Percentiles rank a stretch among this genome's conserved stretches.
These are phyloP conservation scores for Diplogelasinospora grovesii DNA, from an alignment of 495 filamentous ascomycete genomes.

Conservation along the genomic window DNA sequence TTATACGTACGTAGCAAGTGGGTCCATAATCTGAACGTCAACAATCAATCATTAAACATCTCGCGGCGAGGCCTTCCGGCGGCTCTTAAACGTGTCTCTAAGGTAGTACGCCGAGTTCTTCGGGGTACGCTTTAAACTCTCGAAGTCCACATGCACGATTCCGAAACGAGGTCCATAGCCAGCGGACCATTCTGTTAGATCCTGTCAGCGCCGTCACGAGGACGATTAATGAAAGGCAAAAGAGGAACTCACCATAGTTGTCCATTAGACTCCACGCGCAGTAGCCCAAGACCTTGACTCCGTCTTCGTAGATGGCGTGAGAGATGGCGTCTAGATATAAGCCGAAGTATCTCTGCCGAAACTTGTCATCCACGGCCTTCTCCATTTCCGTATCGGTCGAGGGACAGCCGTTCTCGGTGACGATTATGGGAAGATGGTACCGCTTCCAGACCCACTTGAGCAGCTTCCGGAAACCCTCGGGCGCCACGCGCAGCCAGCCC, in stretches of 20 bases:
- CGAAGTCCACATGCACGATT: conserved; percentile 72
- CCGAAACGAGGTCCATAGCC: conserved; percentile 78
- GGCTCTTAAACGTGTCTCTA: too few species aligned
- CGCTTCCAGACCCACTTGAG: conserved; percentile 74
- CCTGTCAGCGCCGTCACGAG: too few species aligned
- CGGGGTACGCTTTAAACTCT: too few species aligned
- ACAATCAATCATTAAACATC: too few species aligned
- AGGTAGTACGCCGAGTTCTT: too few species aligned
- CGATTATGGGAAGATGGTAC: conserved; percentile 66
- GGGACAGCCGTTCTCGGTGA: conserved; percentile 76
- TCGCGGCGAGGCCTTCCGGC: too few species aligned
- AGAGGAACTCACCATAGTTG: too few species aligned
- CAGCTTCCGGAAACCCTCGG: conserved; percentile 67
- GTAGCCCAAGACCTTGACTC: conserved; percentile 65
- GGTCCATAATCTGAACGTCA: too few species aligned
- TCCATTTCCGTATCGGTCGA: conserved; percentile 68
- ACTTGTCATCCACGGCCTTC: conserved; percentile 65
- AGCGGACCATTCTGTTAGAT: conserved; percentile 61
- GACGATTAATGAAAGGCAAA: too few species aligned
- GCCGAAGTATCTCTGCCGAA: conserved; percentile 66
- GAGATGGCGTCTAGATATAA: conserved; percentile 68
- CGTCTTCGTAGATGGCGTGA: conserved; percentile 57
- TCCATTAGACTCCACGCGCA: conserved; percentile 80
- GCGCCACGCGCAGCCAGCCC: conserved; percentile 65
- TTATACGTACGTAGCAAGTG: too few species aligned